Base-by-base conservation (phyloP, 768 basidiomycete species). In the Lactifluus rugatus region DNA sequence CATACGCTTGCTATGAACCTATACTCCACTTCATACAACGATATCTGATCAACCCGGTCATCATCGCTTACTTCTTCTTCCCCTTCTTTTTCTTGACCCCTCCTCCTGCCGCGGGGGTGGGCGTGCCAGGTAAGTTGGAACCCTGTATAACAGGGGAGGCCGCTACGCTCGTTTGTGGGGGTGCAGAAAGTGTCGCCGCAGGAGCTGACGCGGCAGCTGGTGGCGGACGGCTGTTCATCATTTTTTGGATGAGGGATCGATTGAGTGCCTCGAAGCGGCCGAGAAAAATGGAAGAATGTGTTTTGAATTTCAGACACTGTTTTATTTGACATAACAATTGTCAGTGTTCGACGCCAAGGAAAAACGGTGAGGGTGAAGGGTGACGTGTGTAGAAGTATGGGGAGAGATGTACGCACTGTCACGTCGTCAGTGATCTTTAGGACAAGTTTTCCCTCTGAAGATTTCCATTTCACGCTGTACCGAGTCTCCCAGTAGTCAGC, bases 221-320 rank as follows among this genome's bases (percentile, higher is more conserved):
- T 6, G 58, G 51, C 14, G 31, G 62, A n/a, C 58, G 76, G 16
- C 68, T 77, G 66, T 93, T 91, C 68, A 83, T 87, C 85, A 93
- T 92, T 73, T 87, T 88, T 66, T 85, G 80, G 76, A 92, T 87
- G 52, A 96, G 76, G 7, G 87, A 82, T 44, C 88, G 79, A 68
- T 95, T 96, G 60, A 98, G 78, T 7, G 85, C 79, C 71, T 97
- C 93, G 74, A 98, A 97, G 64, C 94, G 88, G 77, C 97, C 96
- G 62, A 98, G 84, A 73, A 91, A 92, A 68, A 95, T 85, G 51
- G 89, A 91, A 2, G 93, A 96, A 65, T 86, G 84, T 1, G 94
- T 95, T 72, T 94, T 93, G 78, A 95, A 97, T 72, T 94, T 96
- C 65, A 97, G 78, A 70, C 93, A 95, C 95, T 98, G 69, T 6